Percentiles rank a stretch among this genome's conserved stretches.
phyloP scores from a whole-genome alignment of 192 early-diverging fungal species.

The Martensiomyces pterosporus region DNA sequence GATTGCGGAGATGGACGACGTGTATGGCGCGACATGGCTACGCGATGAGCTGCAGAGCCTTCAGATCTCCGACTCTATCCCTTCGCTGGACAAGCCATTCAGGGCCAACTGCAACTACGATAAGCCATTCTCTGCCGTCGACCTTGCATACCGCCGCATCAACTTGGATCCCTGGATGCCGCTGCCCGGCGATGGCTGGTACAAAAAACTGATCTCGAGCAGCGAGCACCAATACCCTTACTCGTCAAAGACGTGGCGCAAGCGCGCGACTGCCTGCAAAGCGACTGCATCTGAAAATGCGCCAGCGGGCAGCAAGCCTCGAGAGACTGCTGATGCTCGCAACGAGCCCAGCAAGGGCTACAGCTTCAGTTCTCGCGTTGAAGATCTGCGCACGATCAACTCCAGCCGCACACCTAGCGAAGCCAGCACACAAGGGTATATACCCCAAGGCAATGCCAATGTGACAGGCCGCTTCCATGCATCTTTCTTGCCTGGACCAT shows the following conservation, averaged over 20 bases:
- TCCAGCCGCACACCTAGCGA: slow-evolving; percentile 26
- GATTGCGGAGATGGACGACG: slow-evolving; percentile 49
- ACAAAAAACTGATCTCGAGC: slow-evolving; percentile 10
- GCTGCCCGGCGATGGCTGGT: slow-evolving; percentile 17
- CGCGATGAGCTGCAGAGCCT: slow-evolving; percentile 21
- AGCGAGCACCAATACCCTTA: slow-evolving; percentile 29
- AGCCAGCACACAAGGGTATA: slow-evolving; percentile 18
- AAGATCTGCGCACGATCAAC: neutral
- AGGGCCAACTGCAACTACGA: slow-evolving; percentile 20
- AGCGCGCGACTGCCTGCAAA: slow-evolving; percentile 1
- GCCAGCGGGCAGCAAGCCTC: neutral
- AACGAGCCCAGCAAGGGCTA: neutral
- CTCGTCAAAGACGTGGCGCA: slow-evolving; percentile 32
- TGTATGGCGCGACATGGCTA: slow-evolving; percentile 49
- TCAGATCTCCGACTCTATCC: slow-evolving; percentile 17
- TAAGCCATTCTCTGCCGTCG: slow-evolving; percentile 45
- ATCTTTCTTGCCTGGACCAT: slow-evolving; percentile 42
- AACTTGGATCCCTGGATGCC: slow-evolving; percentile 47
- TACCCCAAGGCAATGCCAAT: slow-evolving; percentile 27
- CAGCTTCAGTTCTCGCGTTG: neutral
- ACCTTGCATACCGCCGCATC: slow-evolving; percentile 45
- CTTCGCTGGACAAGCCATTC: slow-evolving; percentile 10
- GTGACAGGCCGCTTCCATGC: slow-evolving; percentile 37
- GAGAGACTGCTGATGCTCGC: neutral
- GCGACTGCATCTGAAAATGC: too few relatives aligned